Evolutionary conservation across 2,329 filamentous ascomycete species (phyloP), one percentile per base, ranked within the genome.

Genomic region (Hypoxylon sp.): DNA sequence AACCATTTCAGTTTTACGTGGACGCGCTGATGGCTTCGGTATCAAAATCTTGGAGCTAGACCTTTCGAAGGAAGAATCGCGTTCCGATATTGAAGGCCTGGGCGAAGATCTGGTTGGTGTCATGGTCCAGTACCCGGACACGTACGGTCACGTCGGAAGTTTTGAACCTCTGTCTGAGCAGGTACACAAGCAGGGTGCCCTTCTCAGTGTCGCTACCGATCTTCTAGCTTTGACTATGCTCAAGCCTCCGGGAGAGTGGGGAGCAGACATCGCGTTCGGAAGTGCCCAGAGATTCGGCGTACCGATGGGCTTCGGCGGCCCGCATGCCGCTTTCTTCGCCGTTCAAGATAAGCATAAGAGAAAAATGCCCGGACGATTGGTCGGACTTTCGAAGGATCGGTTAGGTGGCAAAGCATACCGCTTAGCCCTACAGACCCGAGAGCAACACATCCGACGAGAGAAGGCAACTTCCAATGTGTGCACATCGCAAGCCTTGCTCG

Each of bases 401-500:
- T 83, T 93, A 4, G 94, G 94, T 6, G 87, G 91, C 67, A 89
- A 86, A 11, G 94, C 94, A 4, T 89, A 96, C 68, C 86, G 94
- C 71, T 80, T 97, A 74, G 91, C 94, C 17, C 81, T 97, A 54
- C 94, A 98, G 80, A 97, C 94, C 8, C 86, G 94, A 71, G 94
- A 98, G 80, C 94, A 98, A 81, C 94, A 98, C 77, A 97, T 98
- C 76, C 87, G 94, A 68, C 87, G 94, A 73, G 94, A 98, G 77
- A 97, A 97, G 85, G 94, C 94, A 1, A 98, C 94, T 1, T 97
- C 93, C 82, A 98, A 98, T 75, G 94, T 97, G 62, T 98, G 94
- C 81, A 98, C 94, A 1, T 94, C 94, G 1, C 94, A 98, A 79
- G 94, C 94, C 7, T 82, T 98, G 24, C 83, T 97, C 53, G 94